Percentiles rank a stretch among this genome's conserved stretches.
Evolutionary conservation across 2,329 filamentous ascomycete genomes (phyloP).

Genomic region (Penicillium olsonii): DNA sequence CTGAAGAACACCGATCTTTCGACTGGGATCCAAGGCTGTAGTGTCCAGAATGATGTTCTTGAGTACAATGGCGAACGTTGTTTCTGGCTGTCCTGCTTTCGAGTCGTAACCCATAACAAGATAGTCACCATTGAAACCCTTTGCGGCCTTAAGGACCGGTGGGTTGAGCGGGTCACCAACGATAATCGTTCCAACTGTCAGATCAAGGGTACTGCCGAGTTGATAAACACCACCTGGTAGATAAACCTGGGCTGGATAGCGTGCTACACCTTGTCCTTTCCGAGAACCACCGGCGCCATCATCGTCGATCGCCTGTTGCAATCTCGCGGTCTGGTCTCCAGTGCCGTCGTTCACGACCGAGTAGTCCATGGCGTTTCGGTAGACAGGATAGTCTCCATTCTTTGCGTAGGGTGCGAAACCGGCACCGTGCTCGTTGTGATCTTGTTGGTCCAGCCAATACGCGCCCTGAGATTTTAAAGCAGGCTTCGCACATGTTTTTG

Average conservation of each 20-base stretch:
- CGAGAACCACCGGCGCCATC: slow-evolving; percentile 28
- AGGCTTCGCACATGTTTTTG: slow-evolving; percentile 19
- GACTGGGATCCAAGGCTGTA: slow-evolving; percentile 20
- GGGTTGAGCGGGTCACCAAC: slow-evolving; percentile 34
- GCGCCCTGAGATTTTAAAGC: background rate
- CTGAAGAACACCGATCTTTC: slow-evolving; percentile 30
- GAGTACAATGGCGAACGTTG: slow-evolving; percentile 34
- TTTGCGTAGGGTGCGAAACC: slow-evolving; percentile 26
- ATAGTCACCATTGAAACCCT: slow-evolving; percentile 28
- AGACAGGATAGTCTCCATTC: slow-evolving; percentile 24
- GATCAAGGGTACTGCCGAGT: slow-evolving; percentile 25
- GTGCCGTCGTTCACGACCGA: slow-evolving; percentile 26
- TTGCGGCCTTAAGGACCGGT: slow-evolving; percentile 29
- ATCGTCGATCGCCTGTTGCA: slow-evolving; percentile 32
- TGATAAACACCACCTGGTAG: slow-evolving; percentile 31
- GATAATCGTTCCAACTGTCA: slow-evolving; percentile 34
- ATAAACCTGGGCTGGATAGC: slow-evolving; percentile 32
- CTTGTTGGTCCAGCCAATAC: slow-evolving; percentile 30
- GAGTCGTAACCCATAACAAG: slow-evolving; percentile 32
- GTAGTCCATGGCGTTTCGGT: slow-evolving; percentile 33
- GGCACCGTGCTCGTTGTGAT: slow-evolving; percentile 24
- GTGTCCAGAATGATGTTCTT: slow-evolving; percentile 38
- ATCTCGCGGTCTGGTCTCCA: slow-evolving; percentile 24
- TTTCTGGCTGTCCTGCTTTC: slow-evolving; percentile 25
- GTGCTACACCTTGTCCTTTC: slow-evolving; percentile 26